Evolutionary conservation across 768 basidiomycete genomes (phyloP).

Genomic region (Suillus bovinus): DNA sequence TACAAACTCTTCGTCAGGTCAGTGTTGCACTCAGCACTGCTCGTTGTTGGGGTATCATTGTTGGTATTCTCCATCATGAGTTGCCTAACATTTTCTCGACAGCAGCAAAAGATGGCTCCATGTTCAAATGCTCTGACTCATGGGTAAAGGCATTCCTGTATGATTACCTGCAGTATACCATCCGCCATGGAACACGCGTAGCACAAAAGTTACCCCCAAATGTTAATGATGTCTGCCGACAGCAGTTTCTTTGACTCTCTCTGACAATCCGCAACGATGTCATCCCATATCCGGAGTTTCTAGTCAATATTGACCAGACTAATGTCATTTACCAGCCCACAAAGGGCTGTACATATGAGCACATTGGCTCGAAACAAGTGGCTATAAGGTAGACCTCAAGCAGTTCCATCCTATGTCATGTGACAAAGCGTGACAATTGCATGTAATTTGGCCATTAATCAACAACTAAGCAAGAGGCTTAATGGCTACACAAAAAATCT

Average conservation of each 20-base stretch:
- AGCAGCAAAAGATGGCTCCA: too few relatives aligned
- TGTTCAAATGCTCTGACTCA: too few relatives aligned
- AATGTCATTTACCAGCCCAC: conserved; percentile 17
- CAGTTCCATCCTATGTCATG: too few relatives aligned
- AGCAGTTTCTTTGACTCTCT: conserved; percentile 24
- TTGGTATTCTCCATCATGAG: too few relatives aligned
- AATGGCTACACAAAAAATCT: too few relatives aligned
- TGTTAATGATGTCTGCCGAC: conserved; percentile 18
- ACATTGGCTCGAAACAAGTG: conserved; percentile 34
- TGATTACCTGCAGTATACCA: conserved; percentile 14
- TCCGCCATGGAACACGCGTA: conserved; percentile 28
- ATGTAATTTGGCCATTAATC: too few relatives aligned
- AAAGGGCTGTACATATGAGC: conserved; percentile 12
- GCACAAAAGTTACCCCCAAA: conserved; percentile 39
- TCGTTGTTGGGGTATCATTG: too few relatives aligned
- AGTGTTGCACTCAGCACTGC: too few relatives aligned
- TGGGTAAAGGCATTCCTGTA: conserved; percentile 20
- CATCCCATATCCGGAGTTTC: conserved; percentile 20
- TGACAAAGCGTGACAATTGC: too few relatives aligned
- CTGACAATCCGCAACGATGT: conserved; percentile 25
- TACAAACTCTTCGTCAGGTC: too few relatives aligned
- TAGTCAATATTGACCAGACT: conserved; percentile 41
- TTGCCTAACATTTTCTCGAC: too few relatives aligned
- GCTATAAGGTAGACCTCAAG: not conserved
- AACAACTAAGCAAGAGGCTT: too few relatives aligned